Conservation (phyloP, 2,329 filamentous ascomycete species). For the Pseudogymnoascus sp. region DNA sequence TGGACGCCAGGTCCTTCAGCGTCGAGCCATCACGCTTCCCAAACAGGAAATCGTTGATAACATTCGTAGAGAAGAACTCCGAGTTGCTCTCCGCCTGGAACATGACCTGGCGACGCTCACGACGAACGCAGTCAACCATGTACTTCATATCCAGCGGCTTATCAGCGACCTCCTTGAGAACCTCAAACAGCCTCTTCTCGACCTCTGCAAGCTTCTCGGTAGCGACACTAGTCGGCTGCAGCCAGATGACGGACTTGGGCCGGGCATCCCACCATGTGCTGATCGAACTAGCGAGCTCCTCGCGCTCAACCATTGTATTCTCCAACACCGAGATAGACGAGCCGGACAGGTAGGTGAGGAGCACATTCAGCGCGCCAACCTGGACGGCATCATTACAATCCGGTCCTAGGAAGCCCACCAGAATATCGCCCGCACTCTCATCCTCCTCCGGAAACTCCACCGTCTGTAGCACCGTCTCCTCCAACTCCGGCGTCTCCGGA, state of each 20-base stretch:
- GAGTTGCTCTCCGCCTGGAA: conserved; percentile 76
- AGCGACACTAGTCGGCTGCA: conserved; percentile 78
- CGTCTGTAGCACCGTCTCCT: conserved; percentile 64
- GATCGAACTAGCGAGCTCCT: conserved; percentile 82
- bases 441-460: conserved; percentile 96
- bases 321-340: conserved; percentile 90
- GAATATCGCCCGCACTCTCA: conserved; percentile 82
- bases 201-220: conserved; percentile 78
- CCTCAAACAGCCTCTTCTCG: conserved; percentile 74
- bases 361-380: conserved; percentile 66
- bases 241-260: conserved; percentile 75
- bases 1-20: conserved; percentile 49
- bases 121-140: conserved; percentile 75
- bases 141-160: conserved; percentile 86
- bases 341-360: conserved; percentile 81
- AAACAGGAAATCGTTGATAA: conserved; percentile 90
- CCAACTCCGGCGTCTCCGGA: conserved; percentile 63
- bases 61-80: conserved; percentile 71
- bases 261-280: conserved; percentile 71
- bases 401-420: conserved; percentile 81
- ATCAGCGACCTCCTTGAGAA: conserved; percentile 71
- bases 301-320: conserved; percentile 85
- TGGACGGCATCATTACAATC: conserved; percentile 62
- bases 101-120: conserved; percentile 74
- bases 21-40: conserved; percentile 77